phyloP scores from a whole-genome alignment of 2,329 filamentous ascomycete genomes.

The Seiridium cupressi region DNA sequence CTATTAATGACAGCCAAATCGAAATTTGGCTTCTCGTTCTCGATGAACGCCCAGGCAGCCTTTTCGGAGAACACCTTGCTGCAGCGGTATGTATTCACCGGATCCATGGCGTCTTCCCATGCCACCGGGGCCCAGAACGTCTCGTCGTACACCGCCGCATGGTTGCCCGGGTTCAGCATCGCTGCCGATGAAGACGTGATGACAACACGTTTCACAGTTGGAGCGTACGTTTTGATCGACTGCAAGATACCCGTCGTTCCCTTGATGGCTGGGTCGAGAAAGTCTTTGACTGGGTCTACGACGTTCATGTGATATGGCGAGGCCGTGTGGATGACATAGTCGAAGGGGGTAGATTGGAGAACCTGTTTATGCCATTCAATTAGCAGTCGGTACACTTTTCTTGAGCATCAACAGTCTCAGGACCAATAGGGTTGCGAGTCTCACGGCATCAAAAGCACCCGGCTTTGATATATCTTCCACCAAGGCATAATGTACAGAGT shows the following conservation, averaged over 20 bases:
- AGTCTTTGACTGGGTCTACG: slow-evolving; percentile 43
- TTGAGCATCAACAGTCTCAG: background rate
- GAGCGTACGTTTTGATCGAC: slow-evolving; percentile 41
- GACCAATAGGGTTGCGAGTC: background rate
- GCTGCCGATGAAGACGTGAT: slow-evolving; percentile 47
- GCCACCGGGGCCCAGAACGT: slow-evolving; percentile 34
- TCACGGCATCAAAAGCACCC: slow-evolving; percentile 64
- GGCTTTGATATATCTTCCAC: slow-evolving; percentile 71
- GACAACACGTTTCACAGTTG: slow-evolving; percentile 62
- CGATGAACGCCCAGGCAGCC: slow-evolving; percentile 64
- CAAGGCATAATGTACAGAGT: slow-evolving; percentile 44
- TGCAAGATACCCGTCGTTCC: slow-evolving; percentile 49
- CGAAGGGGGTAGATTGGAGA: slow-evolving; percentile 54
- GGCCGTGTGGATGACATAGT: slow-evolving; percentile 73
- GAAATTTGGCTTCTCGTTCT: slow-evolving; percentile 55
- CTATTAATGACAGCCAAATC: slow-evolving; percentile 61
- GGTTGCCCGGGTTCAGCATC: slow-evolving; percentile 35
- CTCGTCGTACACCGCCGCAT: slow-evolving; percentile 38
- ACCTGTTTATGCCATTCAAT: slow-evolving; percentile 19
- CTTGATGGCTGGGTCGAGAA: slow-evolving; percentile 55
- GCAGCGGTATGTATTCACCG: slow-evolving; percentile 28
- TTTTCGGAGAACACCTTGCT: slow-evolving; percentile 65
- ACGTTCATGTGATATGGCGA: slow-evolving; percentile 71
- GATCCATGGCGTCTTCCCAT: slow-evolving; percentile 31
- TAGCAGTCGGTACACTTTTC: too few relatives aligned